Evolutionary conservation across 2,329 filamentous ascomycete species (phyloP).

Genomic region (Cercospora nicotianae): DNA sequence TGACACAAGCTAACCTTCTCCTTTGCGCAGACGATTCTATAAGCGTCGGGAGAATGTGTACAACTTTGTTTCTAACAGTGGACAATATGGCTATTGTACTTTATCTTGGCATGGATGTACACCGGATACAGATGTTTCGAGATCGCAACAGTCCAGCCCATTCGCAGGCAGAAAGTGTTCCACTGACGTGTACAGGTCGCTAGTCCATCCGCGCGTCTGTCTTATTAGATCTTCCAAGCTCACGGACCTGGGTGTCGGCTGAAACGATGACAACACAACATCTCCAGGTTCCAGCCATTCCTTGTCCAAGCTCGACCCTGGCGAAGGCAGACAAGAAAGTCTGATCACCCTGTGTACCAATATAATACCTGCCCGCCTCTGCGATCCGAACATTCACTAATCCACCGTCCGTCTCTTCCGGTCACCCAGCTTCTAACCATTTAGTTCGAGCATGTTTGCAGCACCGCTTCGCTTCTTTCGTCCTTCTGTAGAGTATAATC

Average conservation of each 20-base stretch:
- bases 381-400: neutral
- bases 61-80: neutral
- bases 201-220: neutral
- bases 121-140: constrained; percentile 2
- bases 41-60: neutral
- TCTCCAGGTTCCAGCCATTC: neutral
- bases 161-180: neutral
- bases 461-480: constrained; percentile 8
- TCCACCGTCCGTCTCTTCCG: neutral
- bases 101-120: neutral
- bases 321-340: neutral
- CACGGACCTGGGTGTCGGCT: neutral
- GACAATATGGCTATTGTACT: neutral
- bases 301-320: constrained; percentile 1
- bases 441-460: constrained; percentile 4
- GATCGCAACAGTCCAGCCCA: neutral
- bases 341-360: neutral
- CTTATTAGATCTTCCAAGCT: neutral
- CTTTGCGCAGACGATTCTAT: constrained; percentile 4
- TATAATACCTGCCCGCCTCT: neutral
- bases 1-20: neutral
- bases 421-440: neutral
- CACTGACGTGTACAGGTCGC: neutral
- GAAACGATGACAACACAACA: constrained; percentile 5
- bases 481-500: constrained; percentile 2